Evolutionary conservation across 2,329 filamentous ascomycete species (phyloP).

Genomic region (Penicillium vulpinum): DNA sequence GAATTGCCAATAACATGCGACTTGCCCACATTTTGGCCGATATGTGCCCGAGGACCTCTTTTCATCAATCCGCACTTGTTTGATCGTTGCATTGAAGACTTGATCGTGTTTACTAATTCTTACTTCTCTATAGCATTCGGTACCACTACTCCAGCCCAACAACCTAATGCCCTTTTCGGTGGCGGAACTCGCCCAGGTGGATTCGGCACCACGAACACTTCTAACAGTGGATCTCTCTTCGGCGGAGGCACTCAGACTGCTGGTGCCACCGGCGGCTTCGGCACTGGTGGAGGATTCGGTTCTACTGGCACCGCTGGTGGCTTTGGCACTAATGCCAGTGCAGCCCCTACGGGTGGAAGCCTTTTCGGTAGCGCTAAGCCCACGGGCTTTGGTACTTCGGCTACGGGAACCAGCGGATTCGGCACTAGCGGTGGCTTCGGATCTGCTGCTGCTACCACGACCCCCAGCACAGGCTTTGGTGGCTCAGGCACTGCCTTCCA

Average conservation of each 20-base stretch:
- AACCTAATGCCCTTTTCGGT: slow-evolving; percentile 40
- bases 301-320: slow-evolving; percentile 24
- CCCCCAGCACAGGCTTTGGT: slow-evolving; percentile 34
- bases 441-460: slow-evolving; percentile 10
- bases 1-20: not conserved
- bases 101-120: slow-evolving; percentile 19
- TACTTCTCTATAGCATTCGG: slow-evolving; percentile 37
- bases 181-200: slow-evolving; percentile 32
- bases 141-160: slow-evolving; percentile 30
- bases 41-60: not conserved
- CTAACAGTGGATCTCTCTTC: slow-evolving; percentile 35
- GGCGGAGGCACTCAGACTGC: slow-evolving; percentile 27
- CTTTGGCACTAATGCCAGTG: slow-evolving; percentile 29
- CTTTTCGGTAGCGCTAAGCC: slow-evolving; percentile 41
- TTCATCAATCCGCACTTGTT: not conserved
- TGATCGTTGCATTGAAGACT: not conserved
- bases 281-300: slow-evolving; percentile 31
- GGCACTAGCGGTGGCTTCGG: slow-evolving; percentile 35
- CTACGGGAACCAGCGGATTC: slow-evolving; percentile 23
- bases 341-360: slow-evolving; percentile 31
- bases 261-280: slow-evolving; percentile 33
- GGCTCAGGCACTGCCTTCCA: slow-evolving; percentile 46
- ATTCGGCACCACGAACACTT: slow-evolving; percentile 35
- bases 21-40: slow-evolving; percentile 1
- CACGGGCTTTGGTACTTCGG: slow-evolving; percentile 21